Evolutionary conservation across 1,284 basidiomycete genomes (phyloP), one percentile per base, ranked within the genome.

Genomic region (Inonotus obliquus): DNA sequence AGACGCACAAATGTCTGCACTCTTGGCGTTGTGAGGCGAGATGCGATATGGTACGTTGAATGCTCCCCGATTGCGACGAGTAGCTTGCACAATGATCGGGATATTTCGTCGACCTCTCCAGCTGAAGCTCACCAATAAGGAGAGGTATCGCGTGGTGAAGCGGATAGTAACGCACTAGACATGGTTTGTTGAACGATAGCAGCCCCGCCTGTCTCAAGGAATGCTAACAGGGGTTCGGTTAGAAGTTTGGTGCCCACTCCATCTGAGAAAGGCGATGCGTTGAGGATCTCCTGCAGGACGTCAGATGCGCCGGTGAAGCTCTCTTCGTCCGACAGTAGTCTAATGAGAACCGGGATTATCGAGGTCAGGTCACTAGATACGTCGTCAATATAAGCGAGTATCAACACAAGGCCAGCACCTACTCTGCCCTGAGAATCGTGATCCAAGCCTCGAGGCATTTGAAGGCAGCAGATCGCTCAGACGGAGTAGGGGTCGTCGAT

Each of bases 361-460:
- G 82, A 78, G 0, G 82, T 85, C 54, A 92, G 71, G 59, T 89
- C 81, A 63, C 85, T 87, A 64, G 32, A 9, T 23, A 29, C 27
- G 48, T 38, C 57, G 32, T 48, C 55, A 60, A 48, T 27, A n/a
- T 51, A 48, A 6, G 62, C 21, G 38, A 29, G 56, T 60, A 32
- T 19, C 45, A n/a, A 17, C 19, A n/a, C n/a, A 48, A 52, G 25
- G 39, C 10, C 19, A 10, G 10, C 35, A 73, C 82, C 67, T 67
- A 92, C 90, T 84, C 84, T 60, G 83, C 80, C 27, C 83, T 86
- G 14, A 94, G 74, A 51, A 83, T 79, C 2, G 78, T 73, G 68
- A 94, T 83, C 94, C 93, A 96, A 2, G 89, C 85, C 70, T 91
- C 86, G 0, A 94, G 76, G 70, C 91, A 94, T 65, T 82, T 84